A percentile compares a stretch with the other conserved stretches of the same genome.
Evolutionary conservation across 805 yeast species (phyloP).

Genomic region (Trichomonascus vanleenenianus): DNA sequence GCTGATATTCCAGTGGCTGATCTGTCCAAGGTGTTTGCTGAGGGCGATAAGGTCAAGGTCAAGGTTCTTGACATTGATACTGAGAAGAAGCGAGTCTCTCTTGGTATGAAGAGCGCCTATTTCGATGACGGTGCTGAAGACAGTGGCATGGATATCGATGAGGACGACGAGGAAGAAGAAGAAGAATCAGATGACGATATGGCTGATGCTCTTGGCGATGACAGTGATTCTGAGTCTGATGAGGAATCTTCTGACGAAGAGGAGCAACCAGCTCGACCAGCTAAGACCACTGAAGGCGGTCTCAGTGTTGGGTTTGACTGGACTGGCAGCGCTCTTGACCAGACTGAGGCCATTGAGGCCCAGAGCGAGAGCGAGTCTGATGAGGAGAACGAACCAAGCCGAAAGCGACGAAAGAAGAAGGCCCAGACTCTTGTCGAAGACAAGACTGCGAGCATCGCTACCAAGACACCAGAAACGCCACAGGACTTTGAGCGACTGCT

Average conservation of each 20-base stretch:
- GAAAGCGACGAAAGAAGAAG: constrained; percentile 31
- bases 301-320: constrained; percentile 88
- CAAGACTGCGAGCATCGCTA: constrained; percentile 72
- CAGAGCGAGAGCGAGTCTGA: constrained; percentile 51
- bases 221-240: constrained; percentile 29
- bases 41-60: constrained; percentile 87
- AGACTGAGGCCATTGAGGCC: constrained; percentile 38
- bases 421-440: constrained; percentile 53
- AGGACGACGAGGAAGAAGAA: constrained; percentile 22
- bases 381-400: constrained; percentile 35
- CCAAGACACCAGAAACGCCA: constrained; percentile 86
- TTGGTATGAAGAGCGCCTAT: constrained; percentile 93
- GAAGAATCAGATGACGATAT: constrained; percentile 18
- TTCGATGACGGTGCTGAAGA: constrained; percentile 40
- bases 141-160: constrained; percentile 21
- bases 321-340: constrained; percentile 86
- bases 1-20: constrained; percentile 54
- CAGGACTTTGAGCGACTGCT: constrained; percentile 87
- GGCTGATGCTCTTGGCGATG: constrained; percentile 18
- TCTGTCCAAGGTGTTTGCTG: constrained; percentile 60
- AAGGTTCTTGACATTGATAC: constrained; percentile 57
- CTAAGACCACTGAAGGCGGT: constrained; percentile 36
- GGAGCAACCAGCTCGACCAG: constrained; percentile 26
- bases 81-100: constrained; percentile 66
- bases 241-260: constrained; percentile 28